Percentiles rank a stretch among this genome's conserved stretches.
Conservation (phyloP, 169 alveolate genomes). For the Cryptosporidium baileyi region DNA sequence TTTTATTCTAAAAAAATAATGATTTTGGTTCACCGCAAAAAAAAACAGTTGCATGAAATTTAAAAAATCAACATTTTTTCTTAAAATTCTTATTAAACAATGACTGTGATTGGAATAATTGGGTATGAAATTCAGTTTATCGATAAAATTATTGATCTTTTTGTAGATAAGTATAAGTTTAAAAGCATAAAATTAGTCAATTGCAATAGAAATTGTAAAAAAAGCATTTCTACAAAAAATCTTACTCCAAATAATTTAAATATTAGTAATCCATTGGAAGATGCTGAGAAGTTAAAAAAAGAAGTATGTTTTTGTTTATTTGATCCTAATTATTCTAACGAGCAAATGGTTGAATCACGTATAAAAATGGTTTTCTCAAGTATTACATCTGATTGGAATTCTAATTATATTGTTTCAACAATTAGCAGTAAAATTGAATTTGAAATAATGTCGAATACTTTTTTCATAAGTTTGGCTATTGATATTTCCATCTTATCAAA, state of each 20-base stretch:
- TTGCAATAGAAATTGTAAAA: neutral
- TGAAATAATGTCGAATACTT: slow-evolving; percentile 24
- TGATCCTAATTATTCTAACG: too few species aligned
- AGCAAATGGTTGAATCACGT: neutral
- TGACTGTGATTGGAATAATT: slow-evolving; percentile 32
- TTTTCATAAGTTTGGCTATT: slow-evolving; percentile 17
- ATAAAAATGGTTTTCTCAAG: neutral
- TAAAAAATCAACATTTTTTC: neutral
- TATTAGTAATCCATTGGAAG: neutral
- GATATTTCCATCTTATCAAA: neutral
- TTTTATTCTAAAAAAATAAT: too few species aligned
- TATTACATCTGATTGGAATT: slow-evolving; percentile 7
- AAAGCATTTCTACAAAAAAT: neutral
- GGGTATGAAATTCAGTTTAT: neutral
- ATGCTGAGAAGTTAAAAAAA: neutral
- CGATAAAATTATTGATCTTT: neutral
- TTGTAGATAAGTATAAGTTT: neutral
- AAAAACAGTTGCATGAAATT: too few species aligned
- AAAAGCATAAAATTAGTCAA: slow-evolving; percentile 6
- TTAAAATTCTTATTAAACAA: too few species aligned
- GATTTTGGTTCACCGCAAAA: too few species aligned
- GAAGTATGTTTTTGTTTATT: neutral
- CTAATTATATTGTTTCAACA: slow-evolving; percentile 13
- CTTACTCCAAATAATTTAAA: neutral
- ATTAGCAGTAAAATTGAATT: slow-evolving; percentile 4